Conservation (phyloP, 306 rosid genomes). For the Abrus pulchellus region DNA sequence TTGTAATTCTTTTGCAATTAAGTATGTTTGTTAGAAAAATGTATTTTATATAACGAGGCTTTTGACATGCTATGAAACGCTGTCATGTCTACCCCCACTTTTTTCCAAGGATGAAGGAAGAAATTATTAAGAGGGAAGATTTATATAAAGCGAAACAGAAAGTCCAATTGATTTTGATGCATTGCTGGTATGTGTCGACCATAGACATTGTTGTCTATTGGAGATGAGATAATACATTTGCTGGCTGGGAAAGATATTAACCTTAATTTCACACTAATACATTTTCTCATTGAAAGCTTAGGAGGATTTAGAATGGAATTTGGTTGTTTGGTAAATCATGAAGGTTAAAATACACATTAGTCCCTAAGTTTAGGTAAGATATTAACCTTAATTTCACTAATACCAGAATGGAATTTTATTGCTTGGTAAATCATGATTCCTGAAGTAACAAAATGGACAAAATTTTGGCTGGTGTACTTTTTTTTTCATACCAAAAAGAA, state of each 20-base stretch:
- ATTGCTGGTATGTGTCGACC: background rate
- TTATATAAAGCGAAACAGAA: background rate
- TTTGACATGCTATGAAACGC: background rate
- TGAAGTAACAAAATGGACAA: no score
- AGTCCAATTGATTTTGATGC: conserved; percentile 4
- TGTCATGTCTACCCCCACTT: background rate
- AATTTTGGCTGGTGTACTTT: no score
- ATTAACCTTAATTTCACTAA: background rate
- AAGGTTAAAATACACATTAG: no score
- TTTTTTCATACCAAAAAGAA: no score
- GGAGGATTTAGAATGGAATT: no score
- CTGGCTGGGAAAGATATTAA: background rate
- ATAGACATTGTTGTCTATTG: background rate
- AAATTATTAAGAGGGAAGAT: conserved; percentile 1
- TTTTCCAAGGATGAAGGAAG: background rate
- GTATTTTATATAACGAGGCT: conserved; percentile 19
- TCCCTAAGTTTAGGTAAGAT: background rate
- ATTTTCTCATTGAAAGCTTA: no score
- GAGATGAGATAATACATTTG: background rate
- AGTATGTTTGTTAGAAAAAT: conserved; percentile 12
- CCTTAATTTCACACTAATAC: background rate
- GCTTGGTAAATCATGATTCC: no score
- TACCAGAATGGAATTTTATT: no score
- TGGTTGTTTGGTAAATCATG: no score
- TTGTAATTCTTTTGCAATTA: conserved; percentile 6